Base-by-base conservation (phyloP, 306 rosid genomes). In the Ammopiptanthus mongolicus region DNA sequence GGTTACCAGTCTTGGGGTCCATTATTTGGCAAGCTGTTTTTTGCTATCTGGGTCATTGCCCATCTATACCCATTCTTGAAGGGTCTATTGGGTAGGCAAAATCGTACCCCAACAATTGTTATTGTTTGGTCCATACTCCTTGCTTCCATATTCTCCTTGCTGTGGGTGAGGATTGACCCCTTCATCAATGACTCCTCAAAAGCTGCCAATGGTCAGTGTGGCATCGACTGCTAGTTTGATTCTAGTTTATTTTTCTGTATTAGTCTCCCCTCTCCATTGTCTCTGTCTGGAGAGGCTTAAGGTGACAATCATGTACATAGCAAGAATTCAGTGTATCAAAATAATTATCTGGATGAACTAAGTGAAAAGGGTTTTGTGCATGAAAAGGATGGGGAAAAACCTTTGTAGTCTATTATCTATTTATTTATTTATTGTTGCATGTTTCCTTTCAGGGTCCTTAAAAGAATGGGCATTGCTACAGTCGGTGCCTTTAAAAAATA, bases 1-100 rank as follows among this genome's bases (percentile, higher is more conserved):
- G 98, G 98, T 8, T 93, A 93, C 88, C 97, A 93, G 60, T 93
- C 98, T 50, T 93, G 98, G 98, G 98, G 98, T 72, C 97, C 97
- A 11, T 85, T 92, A 6, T 92, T 92, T 6, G 97, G 97, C 3
- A 92, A 88, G 73, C 87, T 90, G 17, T 93, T 93, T 82, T 93
- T 93, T 7, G 97, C 98, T 64, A 73, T 93, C 17, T 93, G 98
- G 98, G 98, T 93, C 71, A 83, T 93, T 76, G 96, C 92, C 10
- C 98, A 93, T 86, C 55, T 93, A 57, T 93, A 93, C 70, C 98
- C 98, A 36, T 93, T 93, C 93, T 70, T 93, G 89, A 93, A 93
- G 91, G 98, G 98, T 90, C 88, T 93, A 29, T 36, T 93, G 85
- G 98, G 98, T 4, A 89, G 89, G 53, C 91, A 86, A 79, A 93